Percentiles rank a stretch among this genome's conserved stretches.
Conservation (phyloP, 495 filamentous ascomycete species). For the Xylaria intraflava region DNA sequence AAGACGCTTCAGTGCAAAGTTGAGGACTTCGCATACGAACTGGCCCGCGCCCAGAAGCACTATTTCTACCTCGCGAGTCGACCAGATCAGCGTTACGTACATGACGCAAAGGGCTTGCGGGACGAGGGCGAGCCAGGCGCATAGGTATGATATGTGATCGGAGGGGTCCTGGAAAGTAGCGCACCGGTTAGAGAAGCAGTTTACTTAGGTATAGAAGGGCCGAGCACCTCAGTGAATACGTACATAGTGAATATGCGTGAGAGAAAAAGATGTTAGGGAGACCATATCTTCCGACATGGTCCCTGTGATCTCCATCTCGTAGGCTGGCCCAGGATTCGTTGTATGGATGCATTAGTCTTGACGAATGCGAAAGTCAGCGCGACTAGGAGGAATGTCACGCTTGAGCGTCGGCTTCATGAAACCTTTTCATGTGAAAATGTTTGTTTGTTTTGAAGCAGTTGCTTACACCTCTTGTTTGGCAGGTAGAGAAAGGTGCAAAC, state of each 20-base stretch:
- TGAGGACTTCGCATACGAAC: constrained; percentile 87
- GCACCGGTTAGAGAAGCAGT: not conserved
- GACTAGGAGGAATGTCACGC: not conserved
- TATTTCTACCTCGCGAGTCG: constrained; percentile 84
- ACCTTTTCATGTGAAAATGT: not conserved
- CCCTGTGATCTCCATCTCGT: not conserved
- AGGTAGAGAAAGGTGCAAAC: too few species aligned
- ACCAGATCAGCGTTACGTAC: constrained; percentile 85
- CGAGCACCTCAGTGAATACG: constrained; percentile 12
- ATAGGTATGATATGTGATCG: constrained; percentile 77
- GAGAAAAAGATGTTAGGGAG: constrained; percentile 77
- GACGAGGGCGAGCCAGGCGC: constrained; percentile 87
- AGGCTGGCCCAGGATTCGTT: not conserved
- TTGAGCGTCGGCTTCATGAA: not conserved
- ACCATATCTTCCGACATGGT: constrained; percentile 53
- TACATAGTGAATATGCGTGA: constrained; percentile 97
- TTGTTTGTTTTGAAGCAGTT: not conserved
- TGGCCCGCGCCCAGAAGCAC: constrained; percentile 87
- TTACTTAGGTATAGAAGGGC: not conserved
- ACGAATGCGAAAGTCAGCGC: not conserved
- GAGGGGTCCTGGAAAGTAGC: constrained; percentile 62
- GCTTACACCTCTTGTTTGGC: too few species aligned
- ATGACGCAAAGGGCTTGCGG: constrained; percentile 85
- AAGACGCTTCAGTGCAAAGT: constrained; percentile 79
- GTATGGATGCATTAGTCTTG: constrained; percentile 5